phyloP scores from a whole-genome alignment of 768 basidiomycete genomes.

The Termitomyces sp. region DNA sequence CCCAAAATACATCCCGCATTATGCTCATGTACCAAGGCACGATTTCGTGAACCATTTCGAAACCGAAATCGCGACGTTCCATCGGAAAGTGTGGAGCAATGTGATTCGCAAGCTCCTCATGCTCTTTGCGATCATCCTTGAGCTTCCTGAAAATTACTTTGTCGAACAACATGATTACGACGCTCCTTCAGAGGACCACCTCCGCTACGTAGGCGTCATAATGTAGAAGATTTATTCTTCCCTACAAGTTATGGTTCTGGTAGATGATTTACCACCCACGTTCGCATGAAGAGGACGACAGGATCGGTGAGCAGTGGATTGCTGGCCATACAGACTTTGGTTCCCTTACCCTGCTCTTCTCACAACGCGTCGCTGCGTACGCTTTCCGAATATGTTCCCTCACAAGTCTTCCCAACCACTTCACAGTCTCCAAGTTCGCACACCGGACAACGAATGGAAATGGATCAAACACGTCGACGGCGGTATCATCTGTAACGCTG shows the following conservation, averaged over 20 bases:
- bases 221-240: neutral
- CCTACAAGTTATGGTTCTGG: neutral
- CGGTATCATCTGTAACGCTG: slow-evolving; percentile 27
- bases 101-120: slow-evolving; percentile 25
- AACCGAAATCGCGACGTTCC: slow-evolving; percentile 24
- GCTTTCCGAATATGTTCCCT: neutral
- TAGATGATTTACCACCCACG: slow-evolving; percentile 34
- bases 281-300: slow-evolving; percentile 32
- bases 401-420: neutral
- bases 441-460: slow-evolving; percentile 28
- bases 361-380: slow-evolving; percentile 19
- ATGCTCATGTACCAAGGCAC: slow-evolving; percentile 16
- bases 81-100: slow-evolving; percentile 24
- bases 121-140: slow-evolving; percentile 35
- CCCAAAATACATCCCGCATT: slow-evolving; percentile 26
- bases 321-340: slow-evolving; percentile 42
- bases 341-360: slow-evolving; percentile 32
- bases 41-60: slow-evolving; percentile 22
- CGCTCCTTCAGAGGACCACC: slow-evolving; percentile 26
- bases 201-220: slow-evolving; percentile 21
- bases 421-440: slow-evolving; percentile 30
- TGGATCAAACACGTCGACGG: slow-evolving; percentile 27
- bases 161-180: slow-evolving; percentile 35
- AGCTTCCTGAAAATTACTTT: slow-evolving; percentile 42
- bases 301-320: slow-evolving; percentile 38